A percentile compares a stretch with the other conserved stretches of the same genome.
These are phyloP conservation scores for Byssoonygena ceratinophila DNA, from an alignment of 2,329 filamentous ascomycete genomes.

Conservation along the genomic window DNA sequence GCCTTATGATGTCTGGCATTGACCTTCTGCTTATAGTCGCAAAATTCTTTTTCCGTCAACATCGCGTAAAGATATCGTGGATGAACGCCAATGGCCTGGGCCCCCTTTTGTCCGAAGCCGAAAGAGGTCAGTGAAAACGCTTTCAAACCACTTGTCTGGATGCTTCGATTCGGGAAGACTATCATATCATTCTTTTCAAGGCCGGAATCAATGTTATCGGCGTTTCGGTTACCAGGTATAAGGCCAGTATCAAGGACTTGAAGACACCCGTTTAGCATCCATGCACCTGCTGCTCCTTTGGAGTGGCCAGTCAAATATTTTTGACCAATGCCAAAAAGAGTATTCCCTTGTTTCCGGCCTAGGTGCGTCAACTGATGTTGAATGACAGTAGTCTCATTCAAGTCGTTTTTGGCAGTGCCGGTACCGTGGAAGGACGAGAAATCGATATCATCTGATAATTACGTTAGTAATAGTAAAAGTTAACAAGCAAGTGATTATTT, in stretches of 20 bases:
- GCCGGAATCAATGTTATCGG: slow-evolving; percentile 28
- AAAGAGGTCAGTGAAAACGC: slow-evolving; percentile 36
- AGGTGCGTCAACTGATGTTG: slow-evolving; percentile 30
- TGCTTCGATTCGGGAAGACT: slow-evolving; percentile 24
- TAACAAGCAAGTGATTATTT: too few species aligned
- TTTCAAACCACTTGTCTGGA: slow-evolving; percentile 23
- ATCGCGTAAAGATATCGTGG: slow-evolving; percentile 25
- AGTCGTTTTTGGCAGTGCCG: slow-evolving; percentile 32
- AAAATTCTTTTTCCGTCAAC: too few species aligned
- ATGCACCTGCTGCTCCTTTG: slow-evolving; percentile 31
- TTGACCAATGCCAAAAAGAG: slow-evolving; percentile 27
- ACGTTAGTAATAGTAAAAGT: too few species aligned
- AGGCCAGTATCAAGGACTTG: slow-evolving; percentile 28
- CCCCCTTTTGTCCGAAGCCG: slow-evolving; percentile 40
- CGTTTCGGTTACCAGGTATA: slow-evolving; percentile 32
- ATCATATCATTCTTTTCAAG: slow-evolving; percentile 26
- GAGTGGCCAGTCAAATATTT: slow-evolving; percentile 33
- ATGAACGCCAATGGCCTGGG: slow-evolving; percentile 29
- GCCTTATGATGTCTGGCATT: too few species aligned
- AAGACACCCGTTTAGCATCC: slow-evolving; percentile 32
- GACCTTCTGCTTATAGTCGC: too few species aligned
- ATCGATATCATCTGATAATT: slow-evolving; percentile 26
- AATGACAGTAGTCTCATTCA: slow-evolving; percentile 31
- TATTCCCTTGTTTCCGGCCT: slow-evolving; percentile 28
- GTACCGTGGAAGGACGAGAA: slow-evolving; percentile 35